These are phyloP conservation scores for Thielaviopsis ethacetica DNA, from an alignment of 2,329 filamentous ascomycete species.

Conservation along the genomic window DNA sequence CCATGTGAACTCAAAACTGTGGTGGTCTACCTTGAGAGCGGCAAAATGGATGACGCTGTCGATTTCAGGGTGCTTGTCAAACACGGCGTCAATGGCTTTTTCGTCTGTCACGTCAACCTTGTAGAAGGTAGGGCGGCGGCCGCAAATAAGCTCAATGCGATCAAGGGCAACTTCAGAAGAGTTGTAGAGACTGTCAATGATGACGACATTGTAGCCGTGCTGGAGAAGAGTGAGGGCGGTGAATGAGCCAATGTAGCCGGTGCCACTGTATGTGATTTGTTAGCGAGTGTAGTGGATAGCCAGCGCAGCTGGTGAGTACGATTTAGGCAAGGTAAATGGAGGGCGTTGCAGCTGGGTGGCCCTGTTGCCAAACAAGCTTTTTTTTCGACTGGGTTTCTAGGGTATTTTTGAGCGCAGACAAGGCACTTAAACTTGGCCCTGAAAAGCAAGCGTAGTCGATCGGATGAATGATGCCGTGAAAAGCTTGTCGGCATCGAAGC, in stretches of 20 bases:
- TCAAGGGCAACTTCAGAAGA: conserved; percentile 82
- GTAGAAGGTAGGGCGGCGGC: conserved; percentile 74
- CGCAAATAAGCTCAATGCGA: conserved; percentile 85
- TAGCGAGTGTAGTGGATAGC: conserved; percentile 14
- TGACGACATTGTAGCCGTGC: conserved; percentile 89
- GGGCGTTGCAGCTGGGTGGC: conserved; percentile 13
- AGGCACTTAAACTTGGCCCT: neutral
- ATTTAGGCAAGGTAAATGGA: conserved; percentile 13
- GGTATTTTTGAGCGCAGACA: neutral
- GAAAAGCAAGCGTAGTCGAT: neutral
- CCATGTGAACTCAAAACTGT: neutral
- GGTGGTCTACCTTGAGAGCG: conserved; percentile 62
- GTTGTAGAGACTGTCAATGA: conserved; percentile 95
- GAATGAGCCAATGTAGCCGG: conserved; percentile 98
- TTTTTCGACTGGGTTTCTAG: neutral
- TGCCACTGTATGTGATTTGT: conserved; percentile 46
- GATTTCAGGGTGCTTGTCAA: conserved; percentile 77
- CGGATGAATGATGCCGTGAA: neutral
- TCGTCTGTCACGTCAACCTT: conserved; percentile 80
- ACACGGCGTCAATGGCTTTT: conserved; percentile 67
- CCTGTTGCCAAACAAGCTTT: neutral
- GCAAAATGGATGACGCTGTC: conserved; percentile 99
- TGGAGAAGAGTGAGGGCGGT: conserved; percentile 82
- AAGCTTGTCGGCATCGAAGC: neutral
- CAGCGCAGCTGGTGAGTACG: conserved; percentile 2